These are phyloP conservation scores for Spathaspora passalidarum DNA, from an alignment of 805 yeast species.

Conservation along the genomic window DNA sequence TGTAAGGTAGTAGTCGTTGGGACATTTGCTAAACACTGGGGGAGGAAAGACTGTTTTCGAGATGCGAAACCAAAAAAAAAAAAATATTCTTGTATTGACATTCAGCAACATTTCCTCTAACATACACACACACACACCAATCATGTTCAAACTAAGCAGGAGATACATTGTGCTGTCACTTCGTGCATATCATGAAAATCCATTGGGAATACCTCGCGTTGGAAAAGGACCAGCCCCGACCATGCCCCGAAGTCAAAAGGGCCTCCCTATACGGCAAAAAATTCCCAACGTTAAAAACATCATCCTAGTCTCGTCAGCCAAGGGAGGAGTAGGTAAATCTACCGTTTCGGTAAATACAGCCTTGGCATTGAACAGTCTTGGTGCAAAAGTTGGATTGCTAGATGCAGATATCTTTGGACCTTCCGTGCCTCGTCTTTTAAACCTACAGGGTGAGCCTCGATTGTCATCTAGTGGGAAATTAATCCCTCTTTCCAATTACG, in stretches of 20 bases:
- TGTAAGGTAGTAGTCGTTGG: background rate
- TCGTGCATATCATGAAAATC: slow-evolving; percentile 31
- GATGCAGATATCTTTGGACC: slow-evolving; percentile 89
- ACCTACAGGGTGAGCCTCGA: slow-evolving; percentile 68
- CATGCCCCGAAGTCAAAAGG: slow-evolving; percentile 43
- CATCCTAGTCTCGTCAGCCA: slow-evolving; percentile 68
- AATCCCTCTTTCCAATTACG: slow-evolving; percentile 68
- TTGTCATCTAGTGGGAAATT: slow-evolving; percentile 50
- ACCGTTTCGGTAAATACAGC: slow-evolving; percentile 73
- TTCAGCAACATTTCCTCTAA: too few species aligned
- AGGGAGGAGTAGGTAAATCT: slow-evolving; percentile 82
- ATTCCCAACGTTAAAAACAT: slow-evolving; percentile 63
- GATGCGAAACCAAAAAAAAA: background rate
- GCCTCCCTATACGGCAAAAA: slow-evolving; percentile 51
- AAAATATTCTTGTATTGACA: too few species aligned
- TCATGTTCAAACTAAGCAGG: background rate
- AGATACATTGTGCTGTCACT: background rate
- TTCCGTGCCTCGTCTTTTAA: slow-evolving; percentile 69
- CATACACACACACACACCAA: background rate
- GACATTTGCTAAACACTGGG: background rate
- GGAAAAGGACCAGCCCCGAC: slow-evolving; percentile 19
- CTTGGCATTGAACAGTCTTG: slow-evolving; percentile 50
- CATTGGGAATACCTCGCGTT: slow-evolving; percentile 36
- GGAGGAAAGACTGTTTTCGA: too few species aligned
- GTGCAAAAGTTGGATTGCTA: slow-evolving; percentile 61